phyloP scores from a whole-genome alignment of 306 rosid species.

The Dryas drummondii region DNA sequence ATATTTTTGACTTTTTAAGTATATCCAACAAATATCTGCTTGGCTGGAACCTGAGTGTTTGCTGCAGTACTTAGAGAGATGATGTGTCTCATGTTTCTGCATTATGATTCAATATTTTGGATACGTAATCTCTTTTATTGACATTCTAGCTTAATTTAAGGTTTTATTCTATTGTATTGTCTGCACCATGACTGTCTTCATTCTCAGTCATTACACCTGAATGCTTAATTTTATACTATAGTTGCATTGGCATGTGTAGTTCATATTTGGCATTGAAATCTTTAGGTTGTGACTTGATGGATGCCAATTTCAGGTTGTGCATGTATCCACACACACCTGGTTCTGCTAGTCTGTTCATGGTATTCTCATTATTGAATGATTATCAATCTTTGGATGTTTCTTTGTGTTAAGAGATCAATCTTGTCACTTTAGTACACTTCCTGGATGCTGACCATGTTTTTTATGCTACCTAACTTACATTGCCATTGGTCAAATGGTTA shows the following conservation, averaged over 20 bases:
- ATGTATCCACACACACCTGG: not conserved
- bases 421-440: slow-evolving; percentile 1
- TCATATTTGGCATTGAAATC: not conserved
- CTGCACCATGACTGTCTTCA: not conserved
- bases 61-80: not conserved
- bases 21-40: not conserved
- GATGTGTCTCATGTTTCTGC: not conserved
- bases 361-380: not conserved
- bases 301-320: slow-evolving; percentile 2
- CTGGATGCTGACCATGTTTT: not conserved
- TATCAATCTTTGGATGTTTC: not conserved
- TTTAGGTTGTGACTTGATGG: not conserved
- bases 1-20: not conserved
- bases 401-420: not conserved
- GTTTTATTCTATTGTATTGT: not conserved
- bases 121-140: not conserved
- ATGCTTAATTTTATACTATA: not conserved
- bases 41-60: not conserved
- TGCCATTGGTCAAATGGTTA: not conserved
- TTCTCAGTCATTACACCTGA: not conserved
- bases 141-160: not conserved
- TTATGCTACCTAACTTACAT: not conserved
- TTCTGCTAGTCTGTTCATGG: not conserved
- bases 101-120: not conserved
- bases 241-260: not conserved